phyloP scores from a whole-genome alignment of 176 grass and related monocot species.

The Zoysia pacifica region DNA sequence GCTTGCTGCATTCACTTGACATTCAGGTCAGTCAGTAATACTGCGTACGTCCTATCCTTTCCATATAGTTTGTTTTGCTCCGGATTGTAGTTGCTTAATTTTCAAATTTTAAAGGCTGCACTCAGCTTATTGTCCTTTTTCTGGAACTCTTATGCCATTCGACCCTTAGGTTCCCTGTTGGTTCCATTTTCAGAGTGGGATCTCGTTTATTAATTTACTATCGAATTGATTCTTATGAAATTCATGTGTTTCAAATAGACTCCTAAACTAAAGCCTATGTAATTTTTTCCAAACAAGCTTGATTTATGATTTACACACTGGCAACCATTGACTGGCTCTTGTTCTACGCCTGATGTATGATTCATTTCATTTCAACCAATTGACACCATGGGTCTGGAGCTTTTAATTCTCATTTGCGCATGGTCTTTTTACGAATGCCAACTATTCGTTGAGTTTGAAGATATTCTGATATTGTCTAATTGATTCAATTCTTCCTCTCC shows the following conservation, averaged over 20 bases:
- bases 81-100: not conserved
- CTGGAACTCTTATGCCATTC: not conserved
- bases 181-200: not conserved
- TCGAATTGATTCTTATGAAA: not conserved
- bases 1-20: not conserved
- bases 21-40: not conserved
- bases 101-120: not conserved
- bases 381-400: not conserved
- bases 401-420: not conserved
- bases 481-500: not conserved
- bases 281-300: not conserved
- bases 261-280: not conserved
- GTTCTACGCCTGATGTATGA: not conserved
- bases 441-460: not conserved
- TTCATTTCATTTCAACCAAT: not conserved
- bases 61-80: not conserved
- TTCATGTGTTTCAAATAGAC: not conserved
- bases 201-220: slow-evolving; percentile 1
- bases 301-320: slow-evolving; percentile 4
- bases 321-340: not conserved
- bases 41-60: not conserved
- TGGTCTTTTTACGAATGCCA: not conserved
- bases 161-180: not conserved
- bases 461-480: no score
- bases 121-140: not conserved